phyloP scores from a whole-genome alignment of 2,329 filamentous ascomycete genomes.

The Acephala macrosclerotiorum region DNA sequence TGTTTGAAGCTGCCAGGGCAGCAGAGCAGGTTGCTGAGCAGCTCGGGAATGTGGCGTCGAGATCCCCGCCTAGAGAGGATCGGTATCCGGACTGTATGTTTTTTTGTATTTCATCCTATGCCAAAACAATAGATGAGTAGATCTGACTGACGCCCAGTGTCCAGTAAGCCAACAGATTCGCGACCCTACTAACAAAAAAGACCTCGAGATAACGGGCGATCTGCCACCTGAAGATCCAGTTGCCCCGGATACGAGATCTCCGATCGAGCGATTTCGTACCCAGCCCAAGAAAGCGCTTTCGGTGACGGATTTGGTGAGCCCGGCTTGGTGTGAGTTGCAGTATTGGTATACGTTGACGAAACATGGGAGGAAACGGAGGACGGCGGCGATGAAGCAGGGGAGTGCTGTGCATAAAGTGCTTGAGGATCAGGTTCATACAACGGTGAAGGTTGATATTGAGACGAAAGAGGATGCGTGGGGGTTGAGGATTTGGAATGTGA shows the following conservation, averaged over 20 bases:
- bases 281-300: constrained; percentile 81
- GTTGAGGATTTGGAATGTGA: constrained; percentile 86
- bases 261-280: constrained; percentile 80
- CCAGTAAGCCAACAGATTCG: constrained; percentile 59
- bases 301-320: constrained; percentile 87
- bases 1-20: constrained; percentile 41
- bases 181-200: background rate
- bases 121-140: constrained; percentile 11
- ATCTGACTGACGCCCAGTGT: constrained; percentile 70
- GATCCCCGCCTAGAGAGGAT: constrained; percentile 18
- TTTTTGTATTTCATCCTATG: background rate
- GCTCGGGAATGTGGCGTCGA: constrained; percentile 36
- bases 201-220: constrained; percentile 10
- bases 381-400: constrained; percentile 84
- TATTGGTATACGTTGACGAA: constrained; percentile 87
- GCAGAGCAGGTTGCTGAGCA: constrained; percentile 39
- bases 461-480: constrained; percentile 86
- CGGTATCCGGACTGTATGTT: constrained; percentile 61
- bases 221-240: constrained; percentile 7
- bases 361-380: constrained; percentile 77
- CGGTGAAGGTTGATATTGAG: constrained; percentile 73
- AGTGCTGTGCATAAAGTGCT: constrained; percentile 81
- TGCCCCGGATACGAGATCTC: constrained; percentile 58
- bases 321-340: constrained; percentile 95
- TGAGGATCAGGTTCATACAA: constrained; percentile 84